Conservation (phyloP, 208 protist species). For the Balamuthia mandrillaris region DNA sequence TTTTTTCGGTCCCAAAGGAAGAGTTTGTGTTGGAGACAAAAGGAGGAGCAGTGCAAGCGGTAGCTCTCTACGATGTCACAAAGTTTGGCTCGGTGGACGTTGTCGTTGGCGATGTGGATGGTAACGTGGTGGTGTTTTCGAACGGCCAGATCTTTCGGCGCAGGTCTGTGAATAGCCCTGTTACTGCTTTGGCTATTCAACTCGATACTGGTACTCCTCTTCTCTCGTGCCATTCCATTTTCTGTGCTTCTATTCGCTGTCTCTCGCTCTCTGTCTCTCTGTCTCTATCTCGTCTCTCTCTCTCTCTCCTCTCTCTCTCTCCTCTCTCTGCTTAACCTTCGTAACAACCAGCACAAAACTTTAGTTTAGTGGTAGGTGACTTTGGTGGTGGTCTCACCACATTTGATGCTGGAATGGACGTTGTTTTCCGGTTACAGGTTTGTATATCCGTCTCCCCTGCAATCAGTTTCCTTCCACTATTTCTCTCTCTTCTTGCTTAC, state of each 20-base stretch:
- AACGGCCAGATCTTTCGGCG: background rate
- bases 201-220: background rate
- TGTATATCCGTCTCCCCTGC: too few species aligned
- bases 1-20: too few species aligned
- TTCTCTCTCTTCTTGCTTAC: too few species aligned
- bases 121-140: constrained; percentile 6
- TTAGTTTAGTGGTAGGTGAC: background rate
- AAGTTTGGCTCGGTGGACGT: constrained; percentile 4
- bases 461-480: too few species aligned
- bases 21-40: constrained; percentile 7
- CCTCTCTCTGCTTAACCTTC: background rate
- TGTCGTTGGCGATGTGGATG: constrained; percentile 1
- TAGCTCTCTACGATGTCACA: constrained; percentile 1
- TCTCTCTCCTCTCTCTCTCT: background rate
- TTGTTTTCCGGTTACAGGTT: too few species aligned
- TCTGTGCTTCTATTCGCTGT: too few species aligned
- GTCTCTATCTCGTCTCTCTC: too few species aligned
- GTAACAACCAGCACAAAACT: background rate
- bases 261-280: too few species aligned
- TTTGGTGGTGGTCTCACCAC: background rate
- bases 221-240: too few species aligned
- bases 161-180: background rate
- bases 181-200: background rate
- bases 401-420: too few species aligned
- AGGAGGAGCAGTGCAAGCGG: background rate